Evolutionary conservation across 208 protist genomes (phyloP), one percentile per base, ranked within the genome.

Genomic region (Trypanosoma avium): DNA sequence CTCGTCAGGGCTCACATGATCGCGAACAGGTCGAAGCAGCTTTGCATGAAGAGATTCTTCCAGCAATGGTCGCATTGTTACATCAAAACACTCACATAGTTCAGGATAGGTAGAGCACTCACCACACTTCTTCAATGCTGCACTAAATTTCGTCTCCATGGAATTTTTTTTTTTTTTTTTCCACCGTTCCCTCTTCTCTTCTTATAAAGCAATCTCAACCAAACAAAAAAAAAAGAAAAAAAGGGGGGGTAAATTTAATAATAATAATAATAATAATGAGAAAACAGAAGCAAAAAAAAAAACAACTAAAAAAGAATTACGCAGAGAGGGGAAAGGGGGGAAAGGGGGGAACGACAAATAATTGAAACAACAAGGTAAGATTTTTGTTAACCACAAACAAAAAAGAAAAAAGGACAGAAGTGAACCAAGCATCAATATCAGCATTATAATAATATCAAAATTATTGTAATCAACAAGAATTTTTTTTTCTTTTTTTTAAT

Each of bases 1-100:
- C 50, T 87, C 81, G 32, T 91, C 84, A 8, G 86, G 84, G 5
- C 75, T 77, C 26, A 84, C 75, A 46, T 90, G 62, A 43, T 92
- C 86, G 40, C 82, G 75, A 5, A 87, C 77, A 1, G 67, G 49
- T 53, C 80, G 77, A 26, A 67, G 57, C 12, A 88, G 66, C 3
- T 78, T 68, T 1, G 71, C 29, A 45, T 75, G 61, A 35, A 95
- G 63, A 5, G 67, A 62, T 17, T 64, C 19, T 42, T 91, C 78
- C n/a, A 95, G 26, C 13, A 84, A 21, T 4, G 75, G 79, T 22
- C 77, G 55, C 21, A 83, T 72, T 2, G 30, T 30, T 8, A 38
- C 36, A 50, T 79, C 73, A 48, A 79, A 68, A 26, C 52, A 43
- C 10, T 59, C 59, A n/a, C 57, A 75, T 13, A 76, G 47, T 12